These are phyloP conservation scores for Trichoderma sp. DNA, from an alignment of 2,329 filamentous ascomycete genomes.

Conservation along the genomic window DNA sequence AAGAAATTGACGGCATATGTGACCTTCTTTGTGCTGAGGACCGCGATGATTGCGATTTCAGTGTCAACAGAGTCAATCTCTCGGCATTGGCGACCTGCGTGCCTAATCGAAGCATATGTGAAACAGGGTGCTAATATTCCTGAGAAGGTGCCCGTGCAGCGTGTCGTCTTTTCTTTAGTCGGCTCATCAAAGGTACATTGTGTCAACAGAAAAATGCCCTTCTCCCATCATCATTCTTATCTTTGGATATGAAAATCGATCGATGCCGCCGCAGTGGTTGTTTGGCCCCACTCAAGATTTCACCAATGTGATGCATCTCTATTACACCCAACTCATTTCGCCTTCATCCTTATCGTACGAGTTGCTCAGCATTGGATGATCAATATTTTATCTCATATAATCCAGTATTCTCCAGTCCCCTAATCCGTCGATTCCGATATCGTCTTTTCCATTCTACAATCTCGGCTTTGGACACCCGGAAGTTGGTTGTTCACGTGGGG, in stretches of 20 bases:
- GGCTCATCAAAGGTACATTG: neutral
- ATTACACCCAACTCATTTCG: neutral
- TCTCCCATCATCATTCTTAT: neutral
- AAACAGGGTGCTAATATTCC: neutral
- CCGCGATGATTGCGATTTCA: neutral
- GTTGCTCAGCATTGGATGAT: conserved; percentile 27
- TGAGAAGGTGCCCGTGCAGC: neutral
- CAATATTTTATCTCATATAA: neutral
- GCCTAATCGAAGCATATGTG: neutral
- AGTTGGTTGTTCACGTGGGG: neutral
- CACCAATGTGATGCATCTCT: neutral
- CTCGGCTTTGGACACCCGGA: neutral
- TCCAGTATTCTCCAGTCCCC: neutral
- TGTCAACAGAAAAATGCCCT: neutral
- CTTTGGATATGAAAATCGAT: neutral
- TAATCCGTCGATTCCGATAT: neutral
- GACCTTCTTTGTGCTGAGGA: neutral
- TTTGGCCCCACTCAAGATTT: neutral
- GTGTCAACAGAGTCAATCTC: neutral
- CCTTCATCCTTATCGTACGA: neutral
- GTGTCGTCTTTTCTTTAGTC: too few relatives aligned
- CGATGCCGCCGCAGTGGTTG: neutral
- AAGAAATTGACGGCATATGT: too few relatives aligned
- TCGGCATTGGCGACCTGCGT: neutral
- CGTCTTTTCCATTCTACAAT: neutral